Evolutionary conservation across 805 yeast genomes (phyloP).

Genomic region (Hanseniaspora hatyaiensis): DNA sequence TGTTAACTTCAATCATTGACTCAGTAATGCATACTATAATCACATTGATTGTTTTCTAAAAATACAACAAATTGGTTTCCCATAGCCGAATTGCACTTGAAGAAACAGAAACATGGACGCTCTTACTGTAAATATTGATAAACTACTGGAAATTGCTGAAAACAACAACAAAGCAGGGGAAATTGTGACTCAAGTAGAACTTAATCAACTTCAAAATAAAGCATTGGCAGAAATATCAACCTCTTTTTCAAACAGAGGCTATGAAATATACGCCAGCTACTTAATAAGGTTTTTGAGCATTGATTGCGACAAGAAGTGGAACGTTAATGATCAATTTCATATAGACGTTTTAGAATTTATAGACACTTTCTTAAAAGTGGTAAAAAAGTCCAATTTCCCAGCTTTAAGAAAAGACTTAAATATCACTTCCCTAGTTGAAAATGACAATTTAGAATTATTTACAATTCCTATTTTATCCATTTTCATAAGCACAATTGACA

Average conservation of each 20-base stretch:
- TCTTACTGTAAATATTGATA: background rate
- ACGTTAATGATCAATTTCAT: slow-evolving; percentile 7
- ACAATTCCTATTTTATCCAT: background rate
- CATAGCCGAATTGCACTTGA: background rate
- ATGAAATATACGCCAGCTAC: background rate
- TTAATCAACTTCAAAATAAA: slow-evolving; percentile 1
- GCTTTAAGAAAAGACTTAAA: slow-evolving; percentile 1
- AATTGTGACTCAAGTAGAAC: background rate
- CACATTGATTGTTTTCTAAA: background rate
- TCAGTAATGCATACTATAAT: no score
- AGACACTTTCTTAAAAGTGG: background rate
- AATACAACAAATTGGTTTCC: background rate
- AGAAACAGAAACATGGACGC: background rate
- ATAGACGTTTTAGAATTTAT: slow-evolving; percentile 9
- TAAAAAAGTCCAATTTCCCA: background rate
- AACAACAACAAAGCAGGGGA: background rate
- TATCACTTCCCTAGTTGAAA: background rate
- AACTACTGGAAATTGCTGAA: background rate
- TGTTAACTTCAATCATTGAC: no score
- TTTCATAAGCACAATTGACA: background rate
- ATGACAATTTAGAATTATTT: background rate
- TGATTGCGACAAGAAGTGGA: slow-evolving; percentile 8
- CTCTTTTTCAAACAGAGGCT: background rate
- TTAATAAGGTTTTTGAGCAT: background rate
- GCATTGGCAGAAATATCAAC: background rate